Percentiles rank a stretch among this genome's conserved stretches.
phyloP scores from a whole-genome alignment of 2,329 filamentous ascomycete genomes.

The Falciphora oryzae region DNA sequence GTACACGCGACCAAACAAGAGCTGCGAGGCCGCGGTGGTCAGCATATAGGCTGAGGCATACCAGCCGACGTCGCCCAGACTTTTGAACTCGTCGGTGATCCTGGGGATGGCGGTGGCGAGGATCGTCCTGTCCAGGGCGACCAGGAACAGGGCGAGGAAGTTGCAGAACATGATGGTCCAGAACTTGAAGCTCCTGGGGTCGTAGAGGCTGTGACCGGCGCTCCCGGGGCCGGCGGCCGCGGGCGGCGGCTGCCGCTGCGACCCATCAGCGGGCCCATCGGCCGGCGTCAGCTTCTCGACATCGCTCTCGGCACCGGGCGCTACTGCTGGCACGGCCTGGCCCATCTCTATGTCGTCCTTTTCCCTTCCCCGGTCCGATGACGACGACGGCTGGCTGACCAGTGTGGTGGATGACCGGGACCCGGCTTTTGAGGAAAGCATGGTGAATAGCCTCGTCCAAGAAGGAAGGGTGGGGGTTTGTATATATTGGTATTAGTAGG shows the following conservation, averaged over 20 bases:
- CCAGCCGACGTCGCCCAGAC: slow-evolving; percentile 57
- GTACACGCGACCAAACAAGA: slow-evolving; percentile 49
- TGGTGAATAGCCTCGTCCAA: neutral
- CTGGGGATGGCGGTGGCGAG: slow-evolving; percentile 48
- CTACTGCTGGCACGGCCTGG: neutral
- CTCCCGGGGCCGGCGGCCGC: slow-evolving; percentile 13
- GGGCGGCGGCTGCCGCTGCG: slow-evolving; percentile 7
- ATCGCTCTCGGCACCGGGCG: slow-evolving; percentile 13
- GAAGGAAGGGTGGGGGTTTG: neutral
- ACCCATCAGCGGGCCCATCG: slow-evolving; percentile 11
- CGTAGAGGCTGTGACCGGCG: slow-evolving; percentile 34
- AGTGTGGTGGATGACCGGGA: neutral
- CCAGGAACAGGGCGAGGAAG: slow-evolving; percentile 50
- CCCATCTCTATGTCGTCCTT: slow-evolving; percentile 14
- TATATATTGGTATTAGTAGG: neutral
- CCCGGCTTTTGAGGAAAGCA: neutral
- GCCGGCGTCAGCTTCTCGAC: slow-evolving; percentile 20
- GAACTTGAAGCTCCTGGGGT: slow-evolving; percentile 47
- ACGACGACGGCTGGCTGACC: neutral
- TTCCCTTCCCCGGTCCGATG: neutral
- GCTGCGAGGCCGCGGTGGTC: slow-evolving; percentile 49
- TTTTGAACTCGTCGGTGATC: slow-evolving; percentile 52
- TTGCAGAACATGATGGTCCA: slow-evolving; percentile 50
- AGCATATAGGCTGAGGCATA: slow-evolving; percentile 58
- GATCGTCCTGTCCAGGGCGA: slow-evolving; percentile 53